Evolutionary conservation across 345 rosid species (phyloP).

Genomic region (Noccaea caerulescens): DNA sequence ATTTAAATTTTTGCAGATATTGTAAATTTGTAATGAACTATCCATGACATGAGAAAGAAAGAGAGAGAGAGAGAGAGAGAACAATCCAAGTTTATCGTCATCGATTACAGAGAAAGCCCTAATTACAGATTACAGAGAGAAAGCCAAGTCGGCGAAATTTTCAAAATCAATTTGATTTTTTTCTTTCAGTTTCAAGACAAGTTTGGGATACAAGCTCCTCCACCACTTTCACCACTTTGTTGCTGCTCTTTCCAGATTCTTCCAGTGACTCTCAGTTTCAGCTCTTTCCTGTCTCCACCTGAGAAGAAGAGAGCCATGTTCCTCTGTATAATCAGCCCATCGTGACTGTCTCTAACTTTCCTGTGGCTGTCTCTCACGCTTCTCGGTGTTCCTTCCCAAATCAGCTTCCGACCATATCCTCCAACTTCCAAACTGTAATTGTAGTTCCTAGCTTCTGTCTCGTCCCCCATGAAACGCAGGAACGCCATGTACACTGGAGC

Average conservation of each 20-base stretch:
- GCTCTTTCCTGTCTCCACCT: slow-evolving; percentile 92
- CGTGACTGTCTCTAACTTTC: slow-evolving; percentile 92
- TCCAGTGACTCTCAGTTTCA: slow-evolving; percentile 89
- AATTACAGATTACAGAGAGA: slow-evolving; percentile 39
- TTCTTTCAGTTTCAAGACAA: slow-evolving; percentile 49
- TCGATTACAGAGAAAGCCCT: slow-evolving; percentile 27
- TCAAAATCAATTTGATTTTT: slow-evolving; percentile 24
- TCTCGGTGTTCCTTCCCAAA: slow-evolving; percentile 89
- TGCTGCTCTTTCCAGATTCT: slow-evolving; percentile 97
- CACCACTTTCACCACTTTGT: slow-evolving; percentile 78
- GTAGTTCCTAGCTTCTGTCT: slow-evolving; percentile 80
- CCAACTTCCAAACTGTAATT: slow-evolving; percentile 96
- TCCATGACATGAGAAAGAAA: slow-evolving; percentile 23
- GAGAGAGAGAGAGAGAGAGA: slow-evolving; percentile 5
- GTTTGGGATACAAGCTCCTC: slow-evolving; percentile 87
- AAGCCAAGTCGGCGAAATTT: slow-evolving; percentile 13
- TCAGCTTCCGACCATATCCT: slow-evolving; percentile 87
- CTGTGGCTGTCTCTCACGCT: slow-evolving; percentile 92
- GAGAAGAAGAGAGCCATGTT: slow-evolving; percentile 98
- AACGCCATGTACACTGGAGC: slow-evolving; percentile 99
- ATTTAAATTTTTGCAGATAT: slow-evolving; percentile 40
- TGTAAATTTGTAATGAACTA: slow-evolving; percentile 21
- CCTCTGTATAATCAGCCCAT: slow-evolving; percentile 83
- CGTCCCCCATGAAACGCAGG: slow-evolving; percentile 94
- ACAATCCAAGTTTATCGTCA: slow-evolving; percentile 30